Evolutionary conservation across 1,139 yeast genomes (phyloP).

Genomic region (Suhomyces kunorum): DNA sequence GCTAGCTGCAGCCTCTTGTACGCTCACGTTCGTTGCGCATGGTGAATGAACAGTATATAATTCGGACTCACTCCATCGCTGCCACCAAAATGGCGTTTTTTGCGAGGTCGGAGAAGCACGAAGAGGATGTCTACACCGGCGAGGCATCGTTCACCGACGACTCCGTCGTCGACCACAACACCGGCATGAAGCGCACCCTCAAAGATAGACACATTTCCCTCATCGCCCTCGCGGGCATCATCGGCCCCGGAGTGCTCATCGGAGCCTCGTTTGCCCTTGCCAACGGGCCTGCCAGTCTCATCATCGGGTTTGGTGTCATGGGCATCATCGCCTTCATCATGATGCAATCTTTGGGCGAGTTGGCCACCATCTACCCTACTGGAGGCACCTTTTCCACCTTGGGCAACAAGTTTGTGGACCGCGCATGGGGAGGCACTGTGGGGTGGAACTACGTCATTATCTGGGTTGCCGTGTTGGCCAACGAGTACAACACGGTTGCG

Average conservation of each 20-base stretch:
- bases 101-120: constrained; percentile 3
- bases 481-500: constrained; percentile 58
- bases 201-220: constrained; percentile 48
- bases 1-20: too few species aligned
- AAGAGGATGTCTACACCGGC: constrained; percentile 4
- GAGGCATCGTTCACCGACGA: constrained; percentile 10
- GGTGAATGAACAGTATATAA: too few species aligned
- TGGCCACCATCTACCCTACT: constrained; percentile 52
- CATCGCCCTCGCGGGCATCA: constrained; percentile 55
- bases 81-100: background rate
- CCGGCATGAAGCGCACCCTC: constrained; percentile 35
- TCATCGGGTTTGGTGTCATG: constrained; percentile 49
- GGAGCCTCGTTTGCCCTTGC: constrained; percentile 49
- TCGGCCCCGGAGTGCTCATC: constrained; percentile 55
- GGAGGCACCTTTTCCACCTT: constrained; percentile 58
- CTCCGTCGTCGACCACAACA: constrained; percentile 17
- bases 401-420: constrained; percentile 54
- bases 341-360: constrained; percentile 61
- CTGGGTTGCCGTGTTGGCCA: constrained; percentile 62
- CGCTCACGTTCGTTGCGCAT: too few species aligned
- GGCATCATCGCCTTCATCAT: constrained; percentile 58
- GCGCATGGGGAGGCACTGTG: constrained; percentile 59
- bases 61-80: too few species aligned
- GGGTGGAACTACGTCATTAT: constrained; percentile 66
- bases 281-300: constrained; percentile 48